Conservation (phyloP, 345 rosid species). For the Aegle marmelos region DNA sequence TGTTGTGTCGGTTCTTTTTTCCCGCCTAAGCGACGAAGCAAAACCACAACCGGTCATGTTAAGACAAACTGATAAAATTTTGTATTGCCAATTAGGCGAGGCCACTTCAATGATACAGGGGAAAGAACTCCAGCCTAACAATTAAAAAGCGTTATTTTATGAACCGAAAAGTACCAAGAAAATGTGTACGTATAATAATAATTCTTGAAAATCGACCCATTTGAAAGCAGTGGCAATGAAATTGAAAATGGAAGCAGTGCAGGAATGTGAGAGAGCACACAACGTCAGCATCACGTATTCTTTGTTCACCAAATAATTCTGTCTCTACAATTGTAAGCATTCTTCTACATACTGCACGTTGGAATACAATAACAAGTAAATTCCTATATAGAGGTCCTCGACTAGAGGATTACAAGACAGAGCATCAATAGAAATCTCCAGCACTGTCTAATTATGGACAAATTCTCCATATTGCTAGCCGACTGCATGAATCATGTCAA, state of each 20-base stretch:
- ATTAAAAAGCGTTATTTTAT: too few relatives aligned
- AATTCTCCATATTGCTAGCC: not conserved
- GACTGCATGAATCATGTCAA: constrained; percentile 24
- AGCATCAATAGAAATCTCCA: not conserved
- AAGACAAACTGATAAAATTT: constrained; percentile 3
- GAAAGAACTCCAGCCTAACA: not conserved
- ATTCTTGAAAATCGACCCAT: too few relatives aligned
- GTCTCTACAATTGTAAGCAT: not conserved
- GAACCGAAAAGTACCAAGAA: too few relatives aligned
- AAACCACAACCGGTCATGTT: constrained; percentile 34
- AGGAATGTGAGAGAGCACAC: not conserved
- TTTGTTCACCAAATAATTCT: not conserved
- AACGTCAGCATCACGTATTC: not conserved
- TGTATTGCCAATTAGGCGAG: not conserved
- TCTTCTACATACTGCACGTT: not conserved
- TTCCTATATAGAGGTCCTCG: not conserved
- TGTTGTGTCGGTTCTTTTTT: constrained; percentile 22
- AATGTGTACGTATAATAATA: not conserved
- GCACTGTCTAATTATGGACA: not conserved
- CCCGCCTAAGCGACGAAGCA: constrained; percentile 22
- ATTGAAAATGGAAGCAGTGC: not conserved
- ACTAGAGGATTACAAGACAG: not conserved
- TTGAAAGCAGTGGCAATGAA: not conserved
- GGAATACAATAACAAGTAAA: not conserved
- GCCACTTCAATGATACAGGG: constrained; percentile 5